These are phyloP conservation scores for Aphanomyces invadans DNA, from an alignment of 352 stramenopile genomes.

Conservation along the genomic window DNA sequence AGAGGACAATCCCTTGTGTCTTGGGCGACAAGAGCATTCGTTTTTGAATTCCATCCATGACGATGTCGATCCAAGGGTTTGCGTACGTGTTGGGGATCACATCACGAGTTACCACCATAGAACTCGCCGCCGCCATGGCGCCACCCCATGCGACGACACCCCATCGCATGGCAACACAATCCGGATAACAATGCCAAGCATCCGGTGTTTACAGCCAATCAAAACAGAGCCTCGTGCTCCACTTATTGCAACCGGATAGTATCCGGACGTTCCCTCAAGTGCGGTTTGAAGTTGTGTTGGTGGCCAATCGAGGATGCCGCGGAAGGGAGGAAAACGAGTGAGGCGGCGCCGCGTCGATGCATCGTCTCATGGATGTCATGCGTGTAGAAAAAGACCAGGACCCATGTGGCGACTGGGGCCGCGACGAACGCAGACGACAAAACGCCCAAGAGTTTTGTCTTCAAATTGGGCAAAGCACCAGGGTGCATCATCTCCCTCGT, in stretches of 20 bases:
- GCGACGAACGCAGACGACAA: conserved; percentile 70
- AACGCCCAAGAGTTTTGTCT: conserved; percentile 87
- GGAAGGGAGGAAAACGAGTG: conserved; percentile 81
- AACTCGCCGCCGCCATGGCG: not conserved
- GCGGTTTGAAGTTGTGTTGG: conserved; percentile 5
- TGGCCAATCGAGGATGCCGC: conserved; percentile 45
- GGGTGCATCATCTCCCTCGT: conserved; percentile 80
- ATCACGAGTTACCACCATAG: not conserved
- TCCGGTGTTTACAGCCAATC: not conserved
- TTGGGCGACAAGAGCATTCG: not conserved
- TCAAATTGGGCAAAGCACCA: conserved; percentile 84
- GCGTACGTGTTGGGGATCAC: not conserved
- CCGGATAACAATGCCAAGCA: not conserved
- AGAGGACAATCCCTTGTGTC: conserved; percentile 20
- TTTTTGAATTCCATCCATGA: not conserved
- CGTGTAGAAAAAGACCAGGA: conserved; percentile 72
- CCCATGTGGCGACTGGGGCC: conserved; percentile 56
- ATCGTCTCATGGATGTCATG: not conserved
- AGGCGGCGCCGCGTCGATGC: too few relatives aligned
- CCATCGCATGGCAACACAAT: not conserved
- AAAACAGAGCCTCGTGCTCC: conserved; percentile 1
- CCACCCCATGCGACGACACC: not conserved
- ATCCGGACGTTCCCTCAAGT: not conserved
- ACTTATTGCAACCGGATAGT: conserved; percentile 7
- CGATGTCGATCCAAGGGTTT: conserved; percentile 6